Evolutionary conservation across 148 eudicot genomes (phyloP).

Genomic region (Persicaria tinctoria): DNA sequence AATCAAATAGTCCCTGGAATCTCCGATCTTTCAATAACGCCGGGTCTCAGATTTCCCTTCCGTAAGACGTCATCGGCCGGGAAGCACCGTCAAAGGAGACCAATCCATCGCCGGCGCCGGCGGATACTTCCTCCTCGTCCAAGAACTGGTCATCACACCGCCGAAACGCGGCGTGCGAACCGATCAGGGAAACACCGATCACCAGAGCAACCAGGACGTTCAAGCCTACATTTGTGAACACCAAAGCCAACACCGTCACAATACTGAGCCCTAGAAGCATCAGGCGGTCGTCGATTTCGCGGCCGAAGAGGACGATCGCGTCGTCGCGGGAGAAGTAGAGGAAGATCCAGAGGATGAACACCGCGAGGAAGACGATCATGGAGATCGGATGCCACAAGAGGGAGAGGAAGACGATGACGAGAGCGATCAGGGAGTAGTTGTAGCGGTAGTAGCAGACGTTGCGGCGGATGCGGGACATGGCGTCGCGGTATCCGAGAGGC

Average conservation of each 20-base stretch:
- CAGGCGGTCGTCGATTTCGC: conserved; percentile 39
- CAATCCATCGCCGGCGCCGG: conserved; percentile 30
- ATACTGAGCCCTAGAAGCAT: conserved; percentile 33
- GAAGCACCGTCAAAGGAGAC: conserved; percentile 35
- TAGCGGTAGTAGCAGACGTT: conserved; percentile 53
- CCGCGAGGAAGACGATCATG: conserved; percentile 47
- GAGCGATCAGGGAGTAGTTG: conserved; percentile 51
- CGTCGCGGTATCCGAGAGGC: conserved; percentile 41
- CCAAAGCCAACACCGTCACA: conserved; percentile 49
- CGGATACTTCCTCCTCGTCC: conserved; percentile 48
- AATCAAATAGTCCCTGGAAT: background rate
- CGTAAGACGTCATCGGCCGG: conserved; percentile 26
- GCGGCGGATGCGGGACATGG: conserved; percentile 42
- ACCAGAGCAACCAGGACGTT: conserved; percentile 47
- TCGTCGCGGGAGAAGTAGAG: conserved; percentile 45
- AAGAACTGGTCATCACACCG: conserved; percentile 53
- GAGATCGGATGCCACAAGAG: conserved; percentile 63
- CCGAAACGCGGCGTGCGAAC: conserved; percentile 46
- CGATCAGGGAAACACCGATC: conserved; percentile 34
- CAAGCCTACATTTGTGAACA: conserved; percentile 45
- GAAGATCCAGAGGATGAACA: conserved; percentile 42
- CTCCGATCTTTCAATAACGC: background rate
- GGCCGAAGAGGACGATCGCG: conserved; percentile 25
- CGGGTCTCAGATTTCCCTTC: conserved; percentile 20
- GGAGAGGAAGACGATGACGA: conserved; percentile 45